A percentile compares a stretch with the other conserved stretches of the same genome.
phyloP scores from a whole-genome alignment of 2,329 filamentous ascomycete species.

The Hortaea werneckii region DNA sequence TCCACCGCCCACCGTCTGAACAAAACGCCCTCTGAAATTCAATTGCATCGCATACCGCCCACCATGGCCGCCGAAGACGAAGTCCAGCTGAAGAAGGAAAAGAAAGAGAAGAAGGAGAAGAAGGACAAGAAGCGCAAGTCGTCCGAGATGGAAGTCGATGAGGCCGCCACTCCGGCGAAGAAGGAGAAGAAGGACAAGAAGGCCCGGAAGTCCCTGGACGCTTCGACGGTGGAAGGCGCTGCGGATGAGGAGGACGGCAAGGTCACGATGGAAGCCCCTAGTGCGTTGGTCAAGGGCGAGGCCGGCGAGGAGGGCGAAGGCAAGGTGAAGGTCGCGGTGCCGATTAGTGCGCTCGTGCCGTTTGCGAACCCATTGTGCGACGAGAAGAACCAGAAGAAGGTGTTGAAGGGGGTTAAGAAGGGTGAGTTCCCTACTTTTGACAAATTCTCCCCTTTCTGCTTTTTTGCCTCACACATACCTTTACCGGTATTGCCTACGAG shows the following conservation, averaged over 20 bases:
- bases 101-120: conserved; percentile 23
- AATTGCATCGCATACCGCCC: neutral
- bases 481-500: neutral
- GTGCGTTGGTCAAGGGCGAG: conserved; percentile 24
- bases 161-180: conserved; percentile 11
- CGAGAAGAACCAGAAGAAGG: conserved; percentile 61
- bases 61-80: neutral
- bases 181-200: conserved; percentile 25
- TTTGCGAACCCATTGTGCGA: conserved; percentile 75
- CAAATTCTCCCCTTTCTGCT: neutral
- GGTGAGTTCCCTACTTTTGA: conserved; percentile 29
- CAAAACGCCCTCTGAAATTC: no score
- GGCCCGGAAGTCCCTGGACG: conserved; percentile 21
- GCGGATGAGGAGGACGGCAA: conserved; percentile 30
- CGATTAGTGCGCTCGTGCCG: conserved; percentile 55
- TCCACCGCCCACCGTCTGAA: no score
- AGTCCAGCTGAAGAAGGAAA: conserved; percentile 1
- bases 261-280: conserved; percentile 10
- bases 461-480: neutral
- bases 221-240: conserved; percentile 26
- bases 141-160: conserved; percentile 17
- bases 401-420: conserved; percentile 56
- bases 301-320: conserved; percentile 26
- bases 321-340: conserved; percentile 22
- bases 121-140: conserved; percentile 29